Conservation (phyloP, 2,329 filamentous ascomycete genomes). For the Colletotrichum sansevieriae region DNA sequence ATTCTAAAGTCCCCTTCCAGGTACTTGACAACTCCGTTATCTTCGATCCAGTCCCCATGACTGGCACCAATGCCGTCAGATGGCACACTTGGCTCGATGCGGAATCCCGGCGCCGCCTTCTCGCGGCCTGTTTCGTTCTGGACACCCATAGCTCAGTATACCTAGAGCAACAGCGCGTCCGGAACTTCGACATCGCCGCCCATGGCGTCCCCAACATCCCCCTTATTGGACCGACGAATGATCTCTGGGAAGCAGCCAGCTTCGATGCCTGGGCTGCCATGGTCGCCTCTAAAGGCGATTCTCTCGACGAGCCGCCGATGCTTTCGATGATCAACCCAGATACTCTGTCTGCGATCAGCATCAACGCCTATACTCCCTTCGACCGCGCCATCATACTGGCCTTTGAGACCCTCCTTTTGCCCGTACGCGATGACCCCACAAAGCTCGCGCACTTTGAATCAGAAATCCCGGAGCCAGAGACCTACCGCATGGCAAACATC, state of each 20-base stretch:
- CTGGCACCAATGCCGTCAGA: conserved; percentile 49
- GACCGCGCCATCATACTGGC: conserved; percentile 58
- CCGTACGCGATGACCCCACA: conserved; percentile 48
- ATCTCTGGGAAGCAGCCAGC: conserved; percentile 63
- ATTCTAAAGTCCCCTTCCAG: conserved; percentile 53
- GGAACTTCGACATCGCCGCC: conserved; percentile 54
- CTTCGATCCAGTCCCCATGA: conserved; percentile 44
- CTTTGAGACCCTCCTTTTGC: conserved; percentile 54
- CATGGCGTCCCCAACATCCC: conserved; percentile 57
- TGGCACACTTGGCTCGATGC: conserved; percentile 67
- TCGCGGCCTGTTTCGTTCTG: conserved; percentile 69
- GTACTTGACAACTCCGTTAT: conserved; percentile 52
- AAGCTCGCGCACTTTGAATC: conserved; percentile 46
- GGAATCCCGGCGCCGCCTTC: conserved; percentile 66
- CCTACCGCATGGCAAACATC: conserved; percentile 52
- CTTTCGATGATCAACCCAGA: conserved; percentile 46
- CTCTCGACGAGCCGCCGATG: conserved; percentile 13
- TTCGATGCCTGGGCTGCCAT: conserved; percentile 61
- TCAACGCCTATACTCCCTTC: conserved; percentile 53
- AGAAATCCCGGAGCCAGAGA: conserved; percentile 44
- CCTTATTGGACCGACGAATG: conserved; percentile 58
- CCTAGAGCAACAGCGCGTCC: conserved; percentile 59
- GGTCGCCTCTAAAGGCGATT: conserved; percentile 44
- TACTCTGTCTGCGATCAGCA: conserved; percentile 51
- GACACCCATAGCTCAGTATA: conserved; percentile 69